Conservation (phyloP, 805 yeast genomes). For the Zygosaccharomyces bisporus region DNA sequence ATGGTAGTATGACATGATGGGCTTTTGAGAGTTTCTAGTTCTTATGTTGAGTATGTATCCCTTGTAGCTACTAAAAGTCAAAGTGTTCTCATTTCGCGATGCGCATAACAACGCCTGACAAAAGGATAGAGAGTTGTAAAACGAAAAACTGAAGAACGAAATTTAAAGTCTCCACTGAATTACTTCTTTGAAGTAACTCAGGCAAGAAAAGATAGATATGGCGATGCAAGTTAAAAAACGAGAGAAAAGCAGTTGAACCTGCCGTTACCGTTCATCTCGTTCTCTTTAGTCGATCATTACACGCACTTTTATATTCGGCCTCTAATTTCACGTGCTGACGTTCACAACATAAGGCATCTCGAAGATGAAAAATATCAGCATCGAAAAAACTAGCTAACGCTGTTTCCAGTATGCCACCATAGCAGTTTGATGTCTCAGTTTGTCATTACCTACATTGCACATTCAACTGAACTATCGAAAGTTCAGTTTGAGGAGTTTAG, state of each 20-base stretch:
- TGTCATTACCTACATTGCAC: constrained; percentile 3
- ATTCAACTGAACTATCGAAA: neutral
- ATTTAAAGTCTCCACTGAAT: no score
- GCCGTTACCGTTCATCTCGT: no score
- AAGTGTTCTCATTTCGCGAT: neutral
- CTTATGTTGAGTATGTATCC: neutral
- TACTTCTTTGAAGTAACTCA: no score
- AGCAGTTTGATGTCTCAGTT: neutral
- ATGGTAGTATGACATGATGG: constrained; percentile 17
- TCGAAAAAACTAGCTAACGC: neutral
- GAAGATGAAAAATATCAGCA: neutral
- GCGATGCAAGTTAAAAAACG: no score
- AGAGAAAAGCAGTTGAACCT: no score
- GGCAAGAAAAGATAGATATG: no score
- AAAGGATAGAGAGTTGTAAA: neutral
- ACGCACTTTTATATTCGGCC: no score
- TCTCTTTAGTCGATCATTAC: no score
- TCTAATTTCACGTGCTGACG: neutral
- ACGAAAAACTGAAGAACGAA: neutral
- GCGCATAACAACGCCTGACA: neutral
- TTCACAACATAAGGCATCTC: neutral
- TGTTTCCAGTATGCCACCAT: neutral
- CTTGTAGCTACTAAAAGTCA: neutral
- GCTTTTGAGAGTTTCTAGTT: neutral
- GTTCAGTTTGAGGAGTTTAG: neutral